A percentile compares a stretch with the other conserved stretches of the same genome.
Evolutionary conservation across 352 stramenopile genomes (phyloP).

Genomic region (Globisporangium abappressorium): DNA sequence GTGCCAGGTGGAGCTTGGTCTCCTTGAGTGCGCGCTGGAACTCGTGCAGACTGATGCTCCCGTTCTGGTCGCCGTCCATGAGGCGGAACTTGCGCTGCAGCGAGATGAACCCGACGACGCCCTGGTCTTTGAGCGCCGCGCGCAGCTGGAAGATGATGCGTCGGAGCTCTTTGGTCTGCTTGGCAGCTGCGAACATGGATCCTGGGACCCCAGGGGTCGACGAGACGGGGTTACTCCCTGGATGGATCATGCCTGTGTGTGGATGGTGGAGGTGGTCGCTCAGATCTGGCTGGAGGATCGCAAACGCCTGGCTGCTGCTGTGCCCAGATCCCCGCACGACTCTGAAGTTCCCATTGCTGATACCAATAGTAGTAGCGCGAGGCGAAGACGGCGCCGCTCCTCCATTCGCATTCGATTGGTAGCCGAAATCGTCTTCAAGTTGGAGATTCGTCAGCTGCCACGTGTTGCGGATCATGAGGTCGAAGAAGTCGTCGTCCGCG

Average conservation of each 20-base stretch:
- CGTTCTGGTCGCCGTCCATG: conserved; percentile 75
- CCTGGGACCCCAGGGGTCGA: background rate
- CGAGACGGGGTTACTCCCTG: background rate
- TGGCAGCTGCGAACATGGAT: conserved; percentile 24
- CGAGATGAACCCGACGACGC: conserved; percentile 66
- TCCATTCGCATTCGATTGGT: background rate
- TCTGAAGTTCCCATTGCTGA: conserved; percentile 11
- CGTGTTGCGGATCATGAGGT: conserved; percentile 87
- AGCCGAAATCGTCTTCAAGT: conserved; percentile 4
- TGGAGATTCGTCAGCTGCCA: conserved; percentile 52
- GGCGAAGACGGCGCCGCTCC: background rate
- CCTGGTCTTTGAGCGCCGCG: conserved; percentile 57
- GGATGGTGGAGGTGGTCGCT: conserved; percentile 32
- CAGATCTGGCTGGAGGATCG: conserved; percentile 63
- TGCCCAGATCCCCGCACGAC: conserved; percentile 36
- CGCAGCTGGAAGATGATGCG: conserved; percentile 53
- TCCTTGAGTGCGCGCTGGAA: conserved; percentile 75
- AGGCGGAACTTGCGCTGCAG: conserved; percentile 72
- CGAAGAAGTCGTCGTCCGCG: conserved; percentile 88
- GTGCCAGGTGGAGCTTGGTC: conserved; percentile 46
- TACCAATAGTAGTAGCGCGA: background rate
- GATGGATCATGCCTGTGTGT: background rate
- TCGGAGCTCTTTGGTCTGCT: conserved; percentile 63
- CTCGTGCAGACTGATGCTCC: conserved; percentile 60
- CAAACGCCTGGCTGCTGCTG: conserved; percentile 52